Conservation (phyloP, 2,329 filamentous ascomycete genomes). For the Metarhizium humberi region DNA sequence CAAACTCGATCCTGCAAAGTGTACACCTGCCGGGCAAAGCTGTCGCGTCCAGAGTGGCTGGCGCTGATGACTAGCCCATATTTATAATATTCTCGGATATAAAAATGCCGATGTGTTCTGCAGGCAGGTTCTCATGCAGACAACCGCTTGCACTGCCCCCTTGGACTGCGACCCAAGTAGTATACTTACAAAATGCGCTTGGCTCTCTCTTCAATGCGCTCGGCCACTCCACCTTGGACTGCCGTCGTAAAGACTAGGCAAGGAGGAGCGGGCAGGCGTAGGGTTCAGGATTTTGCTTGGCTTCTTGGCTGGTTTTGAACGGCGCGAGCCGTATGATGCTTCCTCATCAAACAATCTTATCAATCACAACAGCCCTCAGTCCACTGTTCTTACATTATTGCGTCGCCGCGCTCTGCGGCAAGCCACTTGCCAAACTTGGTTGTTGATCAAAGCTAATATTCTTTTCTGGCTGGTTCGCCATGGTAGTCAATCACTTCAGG, state of each 20-base stretch:
- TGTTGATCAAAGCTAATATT: conserved; percentile 8
- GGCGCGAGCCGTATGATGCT: background rate
- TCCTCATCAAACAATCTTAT: background rate
- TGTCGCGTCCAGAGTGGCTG: background rate
- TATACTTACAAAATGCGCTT: too few species aligned
- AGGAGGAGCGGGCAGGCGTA: background rate
- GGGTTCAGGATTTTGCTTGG: background rate
- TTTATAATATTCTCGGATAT: background rate
- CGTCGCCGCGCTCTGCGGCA: background rate
- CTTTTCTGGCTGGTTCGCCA: conserved; percentile 6
- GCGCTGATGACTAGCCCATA: background rate
- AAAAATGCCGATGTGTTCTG: background rate
- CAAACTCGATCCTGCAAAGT: background rate
- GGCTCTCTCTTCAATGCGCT: background rate
- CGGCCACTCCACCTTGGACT: background rate
- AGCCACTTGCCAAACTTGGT: background rate
- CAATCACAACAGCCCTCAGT: background rate
- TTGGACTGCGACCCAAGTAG: too few species aligned
- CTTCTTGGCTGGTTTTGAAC: background rate
- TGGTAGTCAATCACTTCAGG: conserved; percentile 35
- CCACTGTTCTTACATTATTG: background rate
- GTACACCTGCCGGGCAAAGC: background rate
- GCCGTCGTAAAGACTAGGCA: background rate
- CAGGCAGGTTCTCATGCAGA: background rate
- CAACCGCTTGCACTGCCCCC: too few species aligned